Evolutionary conservation across 2,329 filamentous ascomycete genomes (phyloP).

Genomic region (Ophiosphaerella korrae): DNA sequence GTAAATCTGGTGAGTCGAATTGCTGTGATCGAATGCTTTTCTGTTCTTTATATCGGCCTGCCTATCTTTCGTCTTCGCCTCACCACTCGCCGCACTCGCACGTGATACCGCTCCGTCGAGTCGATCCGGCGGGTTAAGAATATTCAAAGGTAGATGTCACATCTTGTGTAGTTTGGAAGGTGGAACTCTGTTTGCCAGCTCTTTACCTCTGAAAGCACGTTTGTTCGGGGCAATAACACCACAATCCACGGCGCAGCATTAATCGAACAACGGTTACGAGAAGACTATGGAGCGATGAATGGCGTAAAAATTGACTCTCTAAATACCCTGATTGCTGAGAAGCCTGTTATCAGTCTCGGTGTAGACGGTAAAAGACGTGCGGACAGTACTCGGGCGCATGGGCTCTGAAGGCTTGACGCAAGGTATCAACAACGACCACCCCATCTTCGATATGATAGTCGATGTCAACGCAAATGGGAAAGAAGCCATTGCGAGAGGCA

Average conservation of each 20-base stretch:
- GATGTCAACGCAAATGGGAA: conserved; percentile 17
- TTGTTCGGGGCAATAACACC: conserved; percentile 26
- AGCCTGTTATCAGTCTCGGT: conserved; percentile 24
- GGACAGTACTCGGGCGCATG: conserved; percentile 24
- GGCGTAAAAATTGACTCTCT: conserved; percentile 21
- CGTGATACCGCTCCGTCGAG: conserved; percentile 22
- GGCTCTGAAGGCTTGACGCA: conserved; percentile 25
- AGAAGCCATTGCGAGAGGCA: conserved; percentile 23
- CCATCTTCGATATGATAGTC: conserved; percentile 32
- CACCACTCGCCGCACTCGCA: conserved; percentile 16
- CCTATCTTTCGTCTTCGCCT: not conserved
- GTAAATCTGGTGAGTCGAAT: not conserved
- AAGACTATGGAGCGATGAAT: conserved; percentile 24
- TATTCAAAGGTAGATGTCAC: conserved; percentile 22
- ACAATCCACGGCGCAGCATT: conserved; percentile 4
- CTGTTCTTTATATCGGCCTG: not conserved
- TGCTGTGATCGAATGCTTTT: not conserved
- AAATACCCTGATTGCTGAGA: conserved; percentile 26
- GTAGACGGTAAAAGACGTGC: conserved; percentile 22
- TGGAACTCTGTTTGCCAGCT: conserved; percentile 17
- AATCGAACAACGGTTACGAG: conserved; percentile 21
- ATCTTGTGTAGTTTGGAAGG: conserved; percentile 25
- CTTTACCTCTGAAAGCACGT: conserved; percentile 21
- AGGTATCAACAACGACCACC: conserved; percentile 31
- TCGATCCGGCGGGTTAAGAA: conserved; percentile 33